Base-by-base conservation (phyloP, 2,329 filamentous ascomycete genomes). In the Capronia epimyces region DNA sequence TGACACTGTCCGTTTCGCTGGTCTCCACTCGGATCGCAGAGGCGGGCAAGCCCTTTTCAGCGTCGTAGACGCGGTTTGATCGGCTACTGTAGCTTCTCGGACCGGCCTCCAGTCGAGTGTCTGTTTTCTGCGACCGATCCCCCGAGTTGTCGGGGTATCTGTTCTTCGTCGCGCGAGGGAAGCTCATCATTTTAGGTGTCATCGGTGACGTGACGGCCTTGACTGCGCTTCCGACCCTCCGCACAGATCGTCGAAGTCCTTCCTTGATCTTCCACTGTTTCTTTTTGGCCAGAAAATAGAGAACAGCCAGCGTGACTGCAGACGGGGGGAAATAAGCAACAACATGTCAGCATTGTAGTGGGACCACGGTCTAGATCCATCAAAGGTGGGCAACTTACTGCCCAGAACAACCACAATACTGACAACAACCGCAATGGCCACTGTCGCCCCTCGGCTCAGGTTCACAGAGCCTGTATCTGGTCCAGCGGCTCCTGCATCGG, bases 261-360 rank as follows among this genome's bases (percentile, higher is more conserved):
- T 87, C 81, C 52, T 83, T 80, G 59, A 93, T 74, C 59, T 83
- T 86, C 88, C 88, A 93, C 67, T 90, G 86, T 41, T 83, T 81
- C 71, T 88, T 89, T 75, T 93, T 93, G 49, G 88, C 86, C 31
- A 91, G 66, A 67, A 84, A 88, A 71, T 86, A 94, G 22, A 93
- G 79, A 2, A 81, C 71, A 2, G 82, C 79, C 27, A 56, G 50
- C 3, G 56, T 56, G 34, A 42, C 56, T 59, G 45, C 10, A 27
- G 25, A 13, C 15, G 25, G 34, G 15, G n/a, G 12, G 20, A 37
- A 20, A 34, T 4, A 34, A 34, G 31, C 13, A 5, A 16, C 18
- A 25, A 5, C 7, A 37, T 12, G 42, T 49, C 18, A 55, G 45
- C 36, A 44, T 13, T 18, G 12, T 32, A 18, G 9, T 6, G 6